phyloP scores from a whole-genome alignment of 1,284 basidiomycete genomes.

The Leccinum fallax region DNA sequence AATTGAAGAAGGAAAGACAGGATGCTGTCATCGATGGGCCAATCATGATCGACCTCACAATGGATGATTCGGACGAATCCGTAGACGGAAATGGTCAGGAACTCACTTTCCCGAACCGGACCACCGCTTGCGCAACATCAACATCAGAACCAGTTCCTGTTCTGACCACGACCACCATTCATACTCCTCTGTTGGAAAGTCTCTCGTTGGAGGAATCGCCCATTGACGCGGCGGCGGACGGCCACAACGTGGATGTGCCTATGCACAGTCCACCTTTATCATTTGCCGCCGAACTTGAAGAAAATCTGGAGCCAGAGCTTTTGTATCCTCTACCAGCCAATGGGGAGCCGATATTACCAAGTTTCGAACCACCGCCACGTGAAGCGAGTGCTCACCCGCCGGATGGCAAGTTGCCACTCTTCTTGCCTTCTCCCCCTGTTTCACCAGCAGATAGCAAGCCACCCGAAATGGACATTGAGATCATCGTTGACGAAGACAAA shows the following conservation, averaged over 20 bases:
- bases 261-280: constrained; percentile 23
- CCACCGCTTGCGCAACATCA: background rate
- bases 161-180: constrained; percentile 10
- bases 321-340: constrained; percentile 7
- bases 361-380: constrained; percentile 10
- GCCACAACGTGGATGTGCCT: constrained; percentile 20
- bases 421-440: constrained; percentile 32
- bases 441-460: constrained; percentile 26
- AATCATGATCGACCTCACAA: constrained; percentile 34
- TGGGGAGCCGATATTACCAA: constrained; percentile 6
- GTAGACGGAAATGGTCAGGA: constrained; percentile 12
- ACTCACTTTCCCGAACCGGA: constrained; percentile 12
- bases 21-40: constrained; percentile 12
- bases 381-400: constrained; percentile 16
- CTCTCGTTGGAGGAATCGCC: constrained; percentile 27
- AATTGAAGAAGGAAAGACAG: constrained; percentile 6
- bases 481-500: constrained; percentile 10
- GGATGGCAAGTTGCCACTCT: constrained; percentile 29
- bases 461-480: constrained; percentile 27
- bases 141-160: constrained; percentile 11
- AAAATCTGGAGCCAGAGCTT: constrained; percentile 12
- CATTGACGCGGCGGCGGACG: background rate
- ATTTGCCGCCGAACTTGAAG: constrained; percentile 7
- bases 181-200: constrained; percentile 24
- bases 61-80: constrained; percentile 30